phyloP scores from a whole-genome alignment of 2,329 filamentous ascomycete species.

The Aspergillus sp. region DNA sequence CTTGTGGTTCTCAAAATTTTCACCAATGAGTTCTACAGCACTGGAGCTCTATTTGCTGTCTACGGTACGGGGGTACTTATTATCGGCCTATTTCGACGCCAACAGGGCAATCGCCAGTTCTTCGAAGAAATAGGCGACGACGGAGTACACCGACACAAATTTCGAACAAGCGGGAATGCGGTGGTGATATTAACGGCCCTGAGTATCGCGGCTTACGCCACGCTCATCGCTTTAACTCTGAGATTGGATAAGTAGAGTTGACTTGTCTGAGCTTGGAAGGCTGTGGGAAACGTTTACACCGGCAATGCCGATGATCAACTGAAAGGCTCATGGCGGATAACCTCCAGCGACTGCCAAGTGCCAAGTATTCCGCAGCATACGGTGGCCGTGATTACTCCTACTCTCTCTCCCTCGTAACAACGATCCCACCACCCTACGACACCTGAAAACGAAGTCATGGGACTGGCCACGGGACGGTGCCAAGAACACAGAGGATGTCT shows the following conservation, averaged over 20 bases:
- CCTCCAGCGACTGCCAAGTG: slow-evolving; percentile 26
- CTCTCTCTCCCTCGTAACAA: not conserved
- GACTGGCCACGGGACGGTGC: slow-evolving; percentile 6
- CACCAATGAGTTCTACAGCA: slow-evolving; percentile 92
- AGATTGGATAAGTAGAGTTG: slow-evolving; percentile 39
- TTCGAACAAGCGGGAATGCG: slow-evolving; percentile 66
- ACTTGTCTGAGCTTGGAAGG: not conserved
- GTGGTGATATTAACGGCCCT: slow-evolving; percentile 62
- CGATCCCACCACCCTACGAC: slow-evolving; percentile 1
- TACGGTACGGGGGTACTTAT: slow-evolving; percentile 84
- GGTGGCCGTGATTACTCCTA: not conserved
- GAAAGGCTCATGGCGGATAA: not conserved
- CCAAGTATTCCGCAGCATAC: slow-evolving; percentile 30
- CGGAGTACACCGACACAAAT: slow-evolving; percentile 61
- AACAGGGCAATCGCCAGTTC: slow-evolving; percentile 92
- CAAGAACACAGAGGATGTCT: slow-evolving; percentile 9
- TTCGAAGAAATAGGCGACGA: slow-evolving; percentile 63
- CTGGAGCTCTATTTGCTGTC: slow-evolving; percentile 91
- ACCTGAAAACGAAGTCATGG: slow-evolving; percentile 11
- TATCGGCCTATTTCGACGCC: slow-evolving; percentile 80
- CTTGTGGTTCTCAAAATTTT: slow-evolving; percentile 96
- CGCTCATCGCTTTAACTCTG: slow-evolving; percentile 60
- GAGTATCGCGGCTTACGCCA: slow-evolving; percentile 62
- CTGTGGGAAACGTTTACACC: no score
- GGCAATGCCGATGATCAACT: not conserved